Base-by-base conservation (phyloP, 2,329 filamentous ascomycete genomes). In the Alternaria brassicicola region DNA sequence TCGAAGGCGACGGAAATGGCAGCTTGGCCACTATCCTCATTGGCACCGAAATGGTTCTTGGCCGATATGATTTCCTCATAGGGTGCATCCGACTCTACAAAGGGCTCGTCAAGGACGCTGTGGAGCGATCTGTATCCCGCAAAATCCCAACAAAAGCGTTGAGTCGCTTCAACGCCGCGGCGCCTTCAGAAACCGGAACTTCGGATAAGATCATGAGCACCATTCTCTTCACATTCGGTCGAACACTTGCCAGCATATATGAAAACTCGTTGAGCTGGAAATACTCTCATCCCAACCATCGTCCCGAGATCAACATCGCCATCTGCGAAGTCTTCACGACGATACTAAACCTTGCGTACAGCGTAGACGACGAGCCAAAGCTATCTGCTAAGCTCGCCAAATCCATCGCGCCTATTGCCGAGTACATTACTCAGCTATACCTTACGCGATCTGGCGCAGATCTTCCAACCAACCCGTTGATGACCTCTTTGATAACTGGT, bases 201-300 rank as follows among this genome's bases (percentile, higher is more conserved):
- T 90, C 93, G 5, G 90, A 96, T 65, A 89, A 92, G 72, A 85
- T 90, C 36, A 85, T 96, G 66, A 85, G 87, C 42, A 87, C 86
- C 46, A 88, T 93, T 17, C 82, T 92, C 36, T 81, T 89, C 43
- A 88, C 89, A 4, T 90, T 94, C 68, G 88, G 89, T 6, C 88
- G 90, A 65, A 88, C 89, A 2, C 84, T 92, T 63, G 85, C 96
- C 23, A 93, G 96, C 70, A 86, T 96, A 6, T 89, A 96, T 66
- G 93, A 96, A 78, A 95, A 90, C 75, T 91, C 90, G 35, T 86
- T 88, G 28, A 92, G 88, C 5, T 99, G 94, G 95, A 89, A 89
- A 65, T 97, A 96, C 73, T 83, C 85, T 6, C 83, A 85, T 1
- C 83, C 87, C 10, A 81, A 88, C 25, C 89, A 93, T 64, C 87